Conservation (phyloP, 768 basidiomycete genomes). For the Hypsizygus marmoreus region DNA sequence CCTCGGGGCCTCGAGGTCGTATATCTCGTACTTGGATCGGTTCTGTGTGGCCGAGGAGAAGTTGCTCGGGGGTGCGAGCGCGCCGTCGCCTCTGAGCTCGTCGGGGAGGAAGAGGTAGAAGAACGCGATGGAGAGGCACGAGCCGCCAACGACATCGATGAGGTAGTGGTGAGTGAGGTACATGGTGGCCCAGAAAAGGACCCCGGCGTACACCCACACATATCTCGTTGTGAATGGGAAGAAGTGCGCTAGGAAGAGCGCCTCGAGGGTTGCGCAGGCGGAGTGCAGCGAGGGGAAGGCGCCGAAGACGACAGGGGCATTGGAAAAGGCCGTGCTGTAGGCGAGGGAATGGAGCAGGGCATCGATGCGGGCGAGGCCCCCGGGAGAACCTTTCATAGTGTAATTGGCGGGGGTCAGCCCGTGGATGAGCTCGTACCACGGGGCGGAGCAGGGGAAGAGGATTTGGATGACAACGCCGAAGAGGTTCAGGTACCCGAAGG, state of each 20-base stretch:
- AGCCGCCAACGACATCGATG: slow-evolving; percentile 94
- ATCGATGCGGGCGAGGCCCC: slow-evolving; percentile 92
- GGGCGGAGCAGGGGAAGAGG: slow-evolving; percentile 88
- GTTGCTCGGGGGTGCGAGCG: slow-evolving; percentile 49
- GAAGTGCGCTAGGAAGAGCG: slow-evolving; percentile 92
- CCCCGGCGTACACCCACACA: slow-evolving; percentile 81
- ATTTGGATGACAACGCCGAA: slow-evolving; percentile 87
- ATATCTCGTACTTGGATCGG: slow-evolving; percentile 75
- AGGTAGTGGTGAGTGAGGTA: slow-evolving; percentile 98
- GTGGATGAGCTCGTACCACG: slow-evolving; percentile 97
- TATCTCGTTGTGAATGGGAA: slow-evolving; percentile 73
- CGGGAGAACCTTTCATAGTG: slow-evolving; percentile 88
- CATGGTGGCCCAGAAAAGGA: slow-evolving; percentile 98
- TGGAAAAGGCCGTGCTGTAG: slow-evolving; percentile 81
- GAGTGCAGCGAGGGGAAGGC: slow-evolving; percentile 96
- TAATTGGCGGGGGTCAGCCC: slow-evolving; percentile 96
- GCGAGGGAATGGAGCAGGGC: slow-evolving; percentile 73
- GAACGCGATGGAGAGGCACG: slow-evolving; percentile 81
- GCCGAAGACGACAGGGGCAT: slow-evolving; percentile 92
- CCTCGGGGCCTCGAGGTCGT: slow-evolving; percentile 71
- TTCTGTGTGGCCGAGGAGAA: slow-evolving; percentile 21
- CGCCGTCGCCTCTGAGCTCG: slow-evolving; percentile 62
- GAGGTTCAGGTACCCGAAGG: slow-evolving; percentile 93
- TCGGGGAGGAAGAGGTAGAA: slow-evolving; percentile 91
- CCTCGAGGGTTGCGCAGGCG: slow-evolving; percentile 87